Base-by-base conservation (phyloP, 768 basidiomycete species). In the Amanita jacksonii region DNA sequence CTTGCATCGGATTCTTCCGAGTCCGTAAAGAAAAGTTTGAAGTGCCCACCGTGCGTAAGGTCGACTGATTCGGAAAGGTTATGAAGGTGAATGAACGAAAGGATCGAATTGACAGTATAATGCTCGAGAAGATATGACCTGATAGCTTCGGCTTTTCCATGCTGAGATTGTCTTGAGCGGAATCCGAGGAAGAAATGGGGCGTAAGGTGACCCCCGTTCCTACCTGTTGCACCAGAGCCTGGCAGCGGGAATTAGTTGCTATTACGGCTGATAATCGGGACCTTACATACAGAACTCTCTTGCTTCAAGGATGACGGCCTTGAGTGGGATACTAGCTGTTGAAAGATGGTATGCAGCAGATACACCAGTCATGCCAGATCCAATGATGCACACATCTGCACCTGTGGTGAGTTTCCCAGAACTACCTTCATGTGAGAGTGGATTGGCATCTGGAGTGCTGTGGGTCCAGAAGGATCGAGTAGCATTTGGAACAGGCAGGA, bases 161-260 rank as follows among this genome's bases (percentile, higher is more conserved):
- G 74, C 18, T 46, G 40, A 3, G 51, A 34, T 24, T 61, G 51
- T 13, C 67, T 64, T 1, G 52, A 48, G 1, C 51, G 42, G 53
- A 86, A 86, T 2, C 62, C 62, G 1, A 56, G 48, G 54, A 77
- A 78, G 2, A 63, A 54, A 30, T 56, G 55, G 0, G 79, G 72
- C 0, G 77, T 79, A 13, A 88, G 66, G 56, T 88, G 85, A 0
- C 87, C 85, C 1, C 85, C 87, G 51, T 89, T 90, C 19, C 86
- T 49, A 80, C 85, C 84, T 43, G 87, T 91, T 25, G 85, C 82
- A 27, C 85, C 84, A 44, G 81, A 76, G 59, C 82, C 82, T 81
- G 57, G 12, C 45, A 37, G 44, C 12, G 40, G 8, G 12, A 51
- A 24, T 35, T 19, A 16, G n/a, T 25, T 16, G 36, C 24, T 18